Conservation (phyloP, 768 basidiomycete species). For the Tricholoma bakamatsutake region DNA sequence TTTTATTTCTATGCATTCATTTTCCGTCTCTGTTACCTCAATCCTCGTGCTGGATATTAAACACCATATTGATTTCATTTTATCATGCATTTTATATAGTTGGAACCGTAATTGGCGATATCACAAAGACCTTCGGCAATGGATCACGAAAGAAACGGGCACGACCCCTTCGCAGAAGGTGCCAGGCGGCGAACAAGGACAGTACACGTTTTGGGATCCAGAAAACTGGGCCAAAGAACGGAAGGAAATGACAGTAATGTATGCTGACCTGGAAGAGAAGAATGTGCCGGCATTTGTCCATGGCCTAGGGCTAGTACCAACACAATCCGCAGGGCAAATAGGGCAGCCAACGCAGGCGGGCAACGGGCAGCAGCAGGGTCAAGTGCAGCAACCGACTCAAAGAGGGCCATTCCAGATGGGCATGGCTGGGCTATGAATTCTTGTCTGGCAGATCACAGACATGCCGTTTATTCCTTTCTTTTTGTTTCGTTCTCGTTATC, state of each 20-base stretch:
- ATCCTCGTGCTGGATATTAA: not conserved
- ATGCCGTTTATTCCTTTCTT: conserved; percentile 4
- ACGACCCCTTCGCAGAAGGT: conserved; percentile 73
- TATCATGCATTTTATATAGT: conserved; percentile 38
- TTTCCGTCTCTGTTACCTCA: not conserved
- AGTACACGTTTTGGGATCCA: conserved; percentile 87
- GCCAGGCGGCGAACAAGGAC: conserved; percentile 77
- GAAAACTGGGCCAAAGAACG: conserved; percentile 74
- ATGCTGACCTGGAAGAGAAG: conserved; percentile 73
- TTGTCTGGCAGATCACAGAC: conserved; percentile 7
- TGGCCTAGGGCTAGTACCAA: conserved; percentile 41
- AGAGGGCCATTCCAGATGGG: conserved; percentile 47
- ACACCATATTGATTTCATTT: conserved; percentile 5
- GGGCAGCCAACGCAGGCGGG: conserved; percentile 21
- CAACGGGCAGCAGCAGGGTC: not conserved
- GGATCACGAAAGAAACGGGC: conserved; percentile 86
- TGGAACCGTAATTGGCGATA: conserved; percentile 95
- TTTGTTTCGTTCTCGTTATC: conserved; percentile 10
- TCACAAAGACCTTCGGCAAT: conserved; percentile 83
- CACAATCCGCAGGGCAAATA: conserved; percentile 29
- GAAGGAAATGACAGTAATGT: conserved; percentile 73
- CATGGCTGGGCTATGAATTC: conserved; percentile 41
- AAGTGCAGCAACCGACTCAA: conserved; percentile 27
- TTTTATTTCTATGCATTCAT: conserved; percentile 8
- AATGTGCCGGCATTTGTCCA: conserved; percentile 53